phyloP scores from a whole-genome alignment of 148 eudicot species.

The Rhododendron ferrugineum region DNA sequence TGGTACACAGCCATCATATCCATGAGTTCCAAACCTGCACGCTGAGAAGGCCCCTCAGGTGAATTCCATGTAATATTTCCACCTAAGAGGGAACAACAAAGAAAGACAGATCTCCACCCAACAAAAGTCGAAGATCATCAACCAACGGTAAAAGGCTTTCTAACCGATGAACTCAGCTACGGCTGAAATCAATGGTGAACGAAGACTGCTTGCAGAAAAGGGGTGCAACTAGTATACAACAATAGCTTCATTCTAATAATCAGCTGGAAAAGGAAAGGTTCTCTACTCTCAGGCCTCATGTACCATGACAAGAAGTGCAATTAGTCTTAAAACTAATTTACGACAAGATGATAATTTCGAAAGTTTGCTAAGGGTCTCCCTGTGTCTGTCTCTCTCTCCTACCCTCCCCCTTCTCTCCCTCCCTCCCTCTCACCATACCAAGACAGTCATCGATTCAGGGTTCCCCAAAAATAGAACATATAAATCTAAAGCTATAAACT shows the following conservation, averaged over 20 bases:
- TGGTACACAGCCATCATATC: slow-evolving; percentile 99
- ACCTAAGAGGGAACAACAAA: neutral
- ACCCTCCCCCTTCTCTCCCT: neutral
- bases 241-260: neutral
- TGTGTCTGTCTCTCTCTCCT: too few species aligned
- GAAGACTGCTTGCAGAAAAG: neutral
- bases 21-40: slow-evolving; percentile 98
- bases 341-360: neutral
- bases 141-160: neutral
- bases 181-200: neutral
- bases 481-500: neutral
- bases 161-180: neutral
- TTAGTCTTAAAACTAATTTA: neutral
- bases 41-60: slow-evolving; percentile 47
- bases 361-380: neutral
- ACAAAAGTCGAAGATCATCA: neutral
- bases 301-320: neutral
- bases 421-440: neutral
- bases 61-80: slow-evolving; percentile 6
- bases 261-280: neutral
- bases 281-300: neutral
- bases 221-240: neutral
- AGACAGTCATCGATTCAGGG: neutral
- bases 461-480: neutral
- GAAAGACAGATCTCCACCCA: neutral